These are phyloP conservation scores for Ceratobasidium sp. DNA, from an alignment of 1,284 basidiomycete species.

Conservation along the genomic window DNA sequence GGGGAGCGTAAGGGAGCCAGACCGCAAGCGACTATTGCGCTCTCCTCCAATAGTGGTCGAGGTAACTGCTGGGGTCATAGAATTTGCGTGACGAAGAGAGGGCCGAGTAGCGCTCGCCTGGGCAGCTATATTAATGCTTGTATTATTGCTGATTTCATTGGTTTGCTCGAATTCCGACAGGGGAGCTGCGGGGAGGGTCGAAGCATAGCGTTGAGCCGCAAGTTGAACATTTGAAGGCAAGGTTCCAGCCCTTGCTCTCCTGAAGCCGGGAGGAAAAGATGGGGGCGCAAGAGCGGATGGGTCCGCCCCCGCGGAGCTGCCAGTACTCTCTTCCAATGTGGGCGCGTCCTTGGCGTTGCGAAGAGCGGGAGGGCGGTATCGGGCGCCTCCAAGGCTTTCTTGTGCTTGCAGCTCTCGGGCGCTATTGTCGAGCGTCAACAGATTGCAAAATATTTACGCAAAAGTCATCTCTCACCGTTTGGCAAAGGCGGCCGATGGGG, in stretches of 20 bases:
- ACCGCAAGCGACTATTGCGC: constrained; percentile 85
- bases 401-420: constrained; percentile 85
- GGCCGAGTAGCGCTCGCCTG: constrained; percentile 70
- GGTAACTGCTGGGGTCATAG: constrained; percentile 68
- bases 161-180: constrained; percentile 54
- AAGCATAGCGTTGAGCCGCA: constrained; percentile 83
- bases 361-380: constrained; percentile 85
- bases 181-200: constrained; percentile 69
- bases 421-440: constrained; percentile 59
- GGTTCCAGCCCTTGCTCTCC: constrained; percentile 89
- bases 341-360: constrained; percentile 58
- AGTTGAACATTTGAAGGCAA: constrained; percentile 89
- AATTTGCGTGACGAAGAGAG: constrained; percentile 79
- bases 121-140: constrained; percentile 38
- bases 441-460: constrained; percentile 27
- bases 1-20: constrained; percentile 87
- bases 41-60: constrained; percentile 58
- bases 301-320: constrained; percentile 35
- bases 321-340: constrained; percentile 43
- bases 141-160: constrained; percentile 47
- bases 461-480: constrained; percentile 72
- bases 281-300: constrained; percentile 46
- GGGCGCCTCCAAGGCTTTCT: constrained; percentile 67
- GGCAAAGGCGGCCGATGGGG: constrained; percentile 88
- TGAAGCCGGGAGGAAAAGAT: constrained; percentile 61